Conservation (phyloP, 192 early-diverging fungal species). For the Linnemannia exigua region DNA sequence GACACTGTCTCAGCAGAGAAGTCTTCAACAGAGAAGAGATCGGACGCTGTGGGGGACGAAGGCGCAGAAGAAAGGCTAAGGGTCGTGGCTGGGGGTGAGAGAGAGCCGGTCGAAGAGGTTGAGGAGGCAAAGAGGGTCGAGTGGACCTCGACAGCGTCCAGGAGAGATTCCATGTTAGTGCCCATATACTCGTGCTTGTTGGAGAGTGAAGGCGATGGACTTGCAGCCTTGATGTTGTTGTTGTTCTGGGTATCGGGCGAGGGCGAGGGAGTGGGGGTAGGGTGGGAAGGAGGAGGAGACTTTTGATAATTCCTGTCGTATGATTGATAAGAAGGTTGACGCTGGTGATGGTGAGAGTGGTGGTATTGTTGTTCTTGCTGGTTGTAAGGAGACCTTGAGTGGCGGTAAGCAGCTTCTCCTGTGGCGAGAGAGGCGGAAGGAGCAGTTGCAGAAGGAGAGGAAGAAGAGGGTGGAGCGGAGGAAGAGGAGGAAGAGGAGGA, state of each 20-base stretch:
- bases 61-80: constrained; percentile 38
- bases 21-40: constrained; percentile 9
- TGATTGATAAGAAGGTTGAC: constrained; percentile 48
- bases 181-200: constrained; percentile 52
- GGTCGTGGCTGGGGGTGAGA: constrained; percentile 30
- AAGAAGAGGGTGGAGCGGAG: neutral
- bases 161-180: constrained; percentile 53
- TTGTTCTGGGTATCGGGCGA: neutral
- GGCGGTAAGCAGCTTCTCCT: neutral
- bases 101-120: constrained; percentile 37
- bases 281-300: constrained; percentile 12
- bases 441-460: constrained; percentile 12
- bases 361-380: constrained; percentile 13
- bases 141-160: constrained; percentile 51
- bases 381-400: constrained; percentile 7
- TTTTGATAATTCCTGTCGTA: constrained; percentile 46
- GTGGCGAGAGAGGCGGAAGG: neutral
- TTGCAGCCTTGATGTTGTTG: neutral
- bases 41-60: constrained; percentile 24
- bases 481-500: constrained; percentile 15
- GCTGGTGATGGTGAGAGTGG: constrained; percentile 7
- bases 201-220: constrained; percentile 1
- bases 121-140: constrained; percentile 34
- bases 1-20: neutral
- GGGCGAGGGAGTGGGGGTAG: constrained; percentile 7